Base-by-base conservation (phyloP, 169 alveolate genomes). In the Plasmodium inui region DNA sequence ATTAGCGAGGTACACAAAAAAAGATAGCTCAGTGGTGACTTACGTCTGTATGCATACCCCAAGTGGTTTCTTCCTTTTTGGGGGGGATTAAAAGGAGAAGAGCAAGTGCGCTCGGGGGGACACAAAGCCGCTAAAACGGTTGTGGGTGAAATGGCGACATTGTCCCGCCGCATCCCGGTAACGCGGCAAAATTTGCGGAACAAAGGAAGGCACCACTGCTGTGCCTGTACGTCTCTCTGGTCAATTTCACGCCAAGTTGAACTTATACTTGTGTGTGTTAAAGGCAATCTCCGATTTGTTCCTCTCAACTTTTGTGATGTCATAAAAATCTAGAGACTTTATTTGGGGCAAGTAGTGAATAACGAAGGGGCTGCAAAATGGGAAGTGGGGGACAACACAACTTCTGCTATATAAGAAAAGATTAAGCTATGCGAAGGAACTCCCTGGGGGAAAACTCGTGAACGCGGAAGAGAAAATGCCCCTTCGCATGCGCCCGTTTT, bases 331-430 rank as follows among this genome's bases (percentile, higher is more conserved):
- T 32, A 88, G 53, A 32, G 94, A 88, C 82, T 76, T 88, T 26
- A 88, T 88, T 76, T 88, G 94, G 70, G 94, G 94, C 46, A 88
- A 19, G 71, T 88, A 88, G 46, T 88, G 94, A 88, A 88, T 88
- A 39, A 78, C 81, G 46, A 88, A 88, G 0, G 81, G 74, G 46
- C 94, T 88, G 50, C 6, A 61, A 72, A 28, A 72, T 26, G 19
- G 28, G 22, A 9, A 12, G 3, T n/a, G n/a, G 22, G 22, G 70
- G 19, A 41, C 26, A 39, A 8, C 22, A 10, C 32, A 22, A 14
- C 32, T 1, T 2, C 9, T 39, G 55, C 28, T 3, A 79, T 44
- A 5, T n/a, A 26, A 79, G 41, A 79, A 8, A 67, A 57, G 9
- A 61, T 8, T 22, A 4, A 55, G 30, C 1, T 5, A 9, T 12